Evolutionary conservation across 176 grass and related monocot genomes (phyloP).

Genomic region (Alopecurus myosuroides): DNA sequence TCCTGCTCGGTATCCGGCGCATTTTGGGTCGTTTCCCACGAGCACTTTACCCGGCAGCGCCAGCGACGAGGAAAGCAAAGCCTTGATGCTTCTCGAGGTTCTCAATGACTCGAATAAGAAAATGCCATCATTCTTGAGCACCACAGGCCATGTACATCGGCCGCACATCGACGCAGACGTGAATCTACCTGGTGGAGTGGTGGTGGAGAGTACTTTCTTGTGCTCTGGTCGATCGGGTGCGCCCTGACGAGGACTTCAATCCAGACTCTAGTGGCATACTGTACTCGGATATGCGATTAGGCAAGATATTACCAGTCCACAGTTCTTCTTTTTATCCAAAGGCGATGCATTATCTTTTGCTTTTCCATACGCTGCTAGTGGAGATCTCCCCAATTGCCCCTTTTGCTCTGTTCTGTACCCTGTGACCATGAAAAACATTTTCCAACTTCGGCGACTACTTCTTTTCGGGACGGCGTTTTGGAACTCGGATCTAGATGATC

Average conservation of each 20-base stretch:
- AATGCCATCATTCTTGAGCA: not conserved
- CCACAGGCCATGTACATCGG: not conserved
- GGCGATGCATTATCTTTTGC: not conserved
- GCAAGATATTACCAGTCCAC: not conserved
- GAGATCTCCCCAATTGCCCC: not conserved
- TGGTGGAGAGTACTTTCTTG: not conserved
- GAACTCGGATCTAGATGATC: no score
- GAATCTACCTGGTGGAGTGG: not conserved
- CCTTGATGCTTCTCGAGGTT: conserved; percentile 28
- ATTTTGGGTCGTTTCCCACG: conserved; percentile 27
- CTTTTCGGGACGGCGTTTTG: no score
- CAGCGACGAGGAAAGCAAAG: conserved; percentile 1
- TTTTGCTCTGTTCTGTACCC: not conserved
- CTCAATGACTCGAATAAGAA: conserved; percentile 8
- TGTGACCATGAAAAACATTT: no score
- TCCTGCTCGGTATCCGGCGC: not conserved
- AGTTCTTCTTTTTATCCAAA: not conserved
- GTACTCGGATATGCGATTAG: not conserved
- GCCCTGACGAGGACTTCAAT: not conserved
- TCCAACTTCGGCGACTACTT: no score
- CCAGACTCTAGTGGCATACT: not conserved
- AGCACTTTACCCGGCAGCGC: conserved; percentile 5
- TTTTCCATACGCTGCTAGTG: not conserved
- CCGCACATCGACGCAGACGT: not conserved
- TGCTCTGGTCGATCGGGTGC: not conserved